Base-by-base conservation (phyloP, 108 stramenopile genomes). In the Skeletonema marinoi region DNA sequence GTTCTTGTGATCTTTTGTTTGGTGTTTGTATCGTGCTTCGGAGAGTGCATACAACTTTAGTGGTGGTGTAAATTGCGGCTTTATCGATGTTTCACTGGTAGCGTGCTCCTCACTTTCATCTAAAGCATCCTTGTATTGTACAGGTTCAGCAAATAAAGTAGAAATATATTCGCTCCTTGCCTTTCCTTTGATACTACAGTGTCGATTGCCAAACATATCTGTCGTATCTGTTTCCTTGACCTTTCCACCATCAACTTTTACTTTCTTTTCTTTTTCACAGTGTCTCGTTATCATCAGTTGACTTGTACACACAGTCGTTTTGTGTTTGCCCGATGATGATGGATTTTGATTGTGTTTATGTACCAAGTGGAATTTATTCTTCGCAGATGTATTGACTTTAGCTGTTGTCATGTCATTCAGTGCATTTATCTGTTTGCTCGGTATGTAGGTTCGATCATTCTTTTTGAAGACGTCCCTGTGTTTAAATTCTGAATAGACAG, bases 221-320 rank as follows among this genome's bases (percentile, higher is more conserved):
- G 56, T 50, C 39, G 31, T 70, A 38, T 81, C 80, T 19, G 61
- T 64, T 38, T 25, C 60, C 2, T 32, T 6, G 13, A 63, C 13
- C 12, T 65, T 36, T 8, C 41, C 41, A 42, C 73, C 80, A 33
- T 48, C 36, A 30, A 51, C 62, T 38, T 12, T 60, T 9, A 61
- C 32, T 58, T 71, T 17, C 3, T 71, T 70, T 14, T 71, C 74
- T 44, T 81, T 81, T 16, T 81, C 80, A 58, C 80, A 81, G 33
- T 81, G 80, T 33, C 80, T 19, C 80, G 75, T 81, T 0, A 81
- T 75, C 70, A 81, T 74, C 3, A 81, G 31, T 69, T 75, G 69
- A 41, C 74, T 75, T 33, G 70, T 74, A 58, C 80, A 81, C 4
- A 6, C 68, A 64, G 33, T 46, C 65, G 62, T 46, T 56, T 33